A percentile compares a stretch with the other conserved stretches of the same genome.
These are phyloP conservation scores for Epichloe gansuensis DNA, from an alignment of 2,329 filamentous ascomycete genomes.

Conservation along the genomic window DNA sequence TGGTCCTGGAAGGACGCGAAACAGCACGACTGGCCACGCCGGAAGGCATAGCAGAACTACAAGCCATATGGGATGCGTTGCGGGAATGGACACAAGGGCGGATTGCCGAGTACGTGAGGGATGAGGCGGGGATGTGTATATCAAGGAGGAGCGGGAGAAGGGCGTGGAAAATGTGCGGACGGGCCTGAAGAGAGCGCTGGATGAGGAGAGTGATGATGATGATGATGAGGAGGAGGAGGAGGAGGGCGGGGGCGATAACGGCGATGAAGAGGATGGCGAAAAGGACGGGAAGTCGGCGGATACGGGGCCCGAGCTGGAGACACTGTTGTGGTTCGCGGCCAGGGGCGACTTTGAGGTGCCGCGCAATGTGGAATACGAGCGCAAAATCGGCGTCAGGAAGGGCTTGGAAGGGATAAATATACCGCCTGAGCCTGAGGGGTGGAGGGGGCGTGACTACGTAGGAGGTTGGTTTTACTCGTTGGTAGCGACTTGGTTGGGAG, in stretches of 20 bases:
- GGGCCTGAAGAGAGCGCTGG: conserved; percentile 47
- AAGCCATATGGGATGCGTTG: conserved; percentile 44
- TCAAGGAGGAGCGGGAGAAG: conserved; percentile 52
- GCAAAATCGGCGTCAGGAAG: conserved; percentile 20
- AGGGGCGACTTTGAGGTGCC: conserved; percentile 34
- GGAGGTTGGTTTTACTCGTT: neutral
- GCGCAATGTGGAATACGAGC: conserved; percentile 30
- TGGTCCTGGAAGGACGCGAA: conserved; percentile 52
- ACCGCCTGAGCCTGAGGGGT: conserved; percentile 12
- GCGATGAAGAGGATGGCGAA: conserved; percentile 15
- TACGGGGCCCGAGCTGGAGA: conserved; percentile 31
- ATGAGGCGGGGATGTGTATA: conserved; percentile 52
- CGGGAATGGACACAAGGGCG: conserved; percentile 28
- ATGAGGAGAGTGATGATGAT: conserved; percentile 38
- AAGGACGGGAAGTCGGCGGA: conserved; percentile 14
- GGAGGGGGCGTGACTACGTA: conserved; percentile 9
- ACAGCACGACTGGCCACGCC: conserved; percentile 28
- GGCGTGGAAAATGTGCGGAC: conserved; percentile 62
- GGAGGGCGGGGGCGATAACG: conserved; percentile 29
- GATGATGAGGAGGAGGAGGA: conserved; percentile 50
- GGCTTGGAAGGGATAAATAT: conserved; percentile 25
- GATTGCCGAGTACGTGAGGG: conserved; percentile 29
- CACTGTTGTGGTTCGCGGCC: conserved; percentile 33
- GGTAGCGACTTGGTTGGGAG: neutral
- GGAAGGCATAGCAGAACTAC: conserved; percentile 32